A percentile compares a stretch with the other conserved stretches of the same genome.
phyloP scores from a whole-genome alignment of 139 green algal species.

The Volvox reticuliferus region DNA sequence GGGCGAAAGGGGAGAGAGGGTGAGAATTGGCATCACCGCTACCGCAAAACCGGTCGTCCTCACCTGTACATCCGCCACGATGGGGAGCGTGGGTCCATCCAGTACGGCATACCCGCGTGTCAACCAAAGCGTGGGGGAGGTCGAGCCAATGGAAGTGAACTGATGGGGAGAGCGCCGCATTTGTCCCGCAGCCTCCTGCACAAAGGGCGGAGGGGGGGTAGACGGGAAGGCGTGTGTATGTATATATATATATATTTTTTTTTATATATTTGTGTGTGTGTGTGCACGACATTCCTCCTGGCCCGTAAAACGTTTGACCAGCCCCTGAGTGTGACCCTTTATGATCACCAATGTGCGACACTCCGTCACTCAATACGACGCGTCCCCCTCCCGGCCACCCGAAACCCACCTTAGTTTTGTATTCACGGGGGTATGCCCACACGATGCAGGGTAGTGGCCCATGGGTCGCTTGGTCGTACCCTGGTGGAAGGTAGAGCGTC shows the following conservation, averaged over 20 bases:
- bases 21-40: no score
- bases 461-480: constrained; percentile 84
- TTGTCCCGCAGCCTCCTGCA: constrained; percentile 94
- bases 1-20: no score
- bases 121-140: constrained; percentile 92
- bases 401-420: constrained; percentile 82
- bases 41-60: background rate
- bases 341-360: no score
- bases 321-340: no score
- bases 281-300: no score
- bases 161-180: constrained; percentile 86
- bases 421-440: constrained; percentile 96
- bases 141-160: constrained; percentile 89
- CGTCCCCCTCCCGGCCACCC: background rate
- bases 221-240: no score
- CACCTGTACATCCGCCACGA: constrained; percentile 84
- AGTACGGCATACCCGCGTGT: constrained; percentile 93
- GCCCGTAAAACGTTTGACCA: no score
- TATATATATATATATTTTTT: no score
- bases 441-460: constrained; percentile 92
- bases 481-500: constrained; percentile 94
- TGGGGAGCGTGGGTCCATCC: constrained; percentile 93
- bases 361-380: no score
- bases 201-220: background rate
- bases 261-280: no score